Conservation (phyloP, 1,284 basidiomycete genomes). For the Irpex rosettiformis region DNA sequence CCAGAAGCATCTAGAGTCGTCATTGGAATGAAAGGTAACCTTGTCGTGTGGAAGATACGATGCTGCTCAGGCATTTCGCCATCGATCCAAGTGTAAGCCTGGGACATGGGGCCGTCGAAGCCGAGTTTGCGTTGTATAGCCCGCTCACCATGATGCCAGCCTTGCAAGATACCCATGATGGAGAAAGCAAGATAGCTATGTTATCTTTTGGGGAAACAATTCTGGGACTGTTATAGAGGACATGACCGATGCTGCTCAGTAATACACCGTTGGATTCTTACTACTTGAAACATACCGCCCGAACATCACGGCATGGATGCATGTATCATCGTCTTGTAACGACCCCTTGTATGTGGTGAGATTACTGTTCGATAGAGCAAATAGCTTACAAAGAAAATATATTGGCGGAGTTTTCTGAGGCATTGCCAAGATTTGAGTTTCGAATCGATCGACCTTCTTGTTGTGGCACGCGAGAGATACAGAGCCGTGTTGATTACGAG, state of each 20-base stretch:
- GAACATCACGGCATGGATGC: too few species aligned
- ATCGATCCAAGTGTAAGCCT: conserved; percentile 29
- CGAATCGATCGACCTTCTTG: too few species aligned
- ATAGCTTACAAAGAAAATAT: too few species aligned
- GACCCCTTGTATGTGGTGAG: too few species aligned
- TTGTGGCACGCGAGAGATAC: too few species aligned
- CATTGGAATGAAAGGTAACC: conserved; percentile 38
- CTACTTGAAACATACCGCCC: not conserved
- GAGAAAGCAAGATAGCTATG: not conserved
- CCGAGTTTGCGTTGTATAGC: conserved; percentile 32
- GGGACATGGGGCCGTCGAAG: conserved; percentile 22
- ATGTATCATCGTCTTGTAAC: too few species aligned
- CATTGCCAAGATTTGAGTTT: too few species aligned
- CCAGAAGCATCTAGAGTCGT: conserved; percentile 32
- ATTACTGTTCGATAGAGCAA: too few species aligned
- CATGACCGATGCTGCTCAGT: not conserved
- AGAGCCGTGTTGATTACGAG: too few species aligned
- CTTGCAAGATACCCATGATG: conserved; percentile 22
- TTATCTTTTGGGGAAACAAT: not conserved
- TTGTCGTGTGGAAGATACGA: conserved; percentile 31
- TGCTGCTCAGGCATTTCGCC: conserved; percentile 35
- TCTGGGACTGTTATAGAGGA: not conserved
- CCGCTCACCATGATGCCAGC: conserved; percentile 39
- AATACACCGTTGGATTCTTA: not conserved
- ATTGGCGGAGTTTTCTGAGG: too few species aligned